Evolutionary conservation across 2,329 filamentous ascomycete genomes (phyloP).

Genomic region (Aspergillus ustus): DNA sequence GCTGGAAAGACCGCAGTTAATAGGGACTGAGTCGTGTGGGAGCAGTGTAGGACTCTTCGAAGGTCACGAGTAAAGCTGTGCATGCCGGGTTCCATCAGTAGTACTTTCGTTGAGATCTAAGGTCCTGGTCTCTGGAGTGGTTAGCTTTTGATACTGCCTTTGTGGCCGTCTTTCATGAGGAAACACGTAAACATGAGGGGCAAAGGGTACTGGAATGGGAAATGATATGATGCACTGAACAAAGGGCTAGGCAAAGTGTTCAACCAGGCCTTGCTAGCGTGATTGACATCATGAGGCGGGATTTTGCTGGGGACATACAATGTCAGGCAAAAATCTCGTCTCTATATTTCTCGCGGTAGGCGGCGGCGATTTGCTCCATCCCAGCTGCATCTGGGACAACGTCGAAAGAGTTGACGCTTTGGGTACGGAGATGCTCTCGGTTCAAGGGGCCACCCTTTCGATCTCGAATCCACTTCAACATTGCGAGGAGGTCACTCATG

Average conservation of each 20-base stretch:
- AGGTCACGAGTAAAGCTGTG: conserved; percentile 3
- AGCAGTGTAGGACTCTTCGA: background rate
- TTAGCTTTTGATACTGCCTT: background rate
- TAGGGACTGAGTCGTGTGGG: background rate
- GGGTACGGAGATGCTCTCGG: conserved; percentile 30
- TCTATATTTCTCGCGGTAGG: conserved; percentile 32
- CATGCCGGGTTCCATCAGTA: background rate
- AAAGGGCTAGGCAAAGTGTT: background rate
- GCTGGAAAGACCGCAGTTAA: background rate
- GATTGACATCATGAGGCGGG: background rate
- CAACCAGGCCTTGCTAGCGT: background rate
- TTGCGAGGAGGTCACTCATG: conserved; percentile 34
- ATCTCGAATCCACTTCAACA: conserved; percentile 33
- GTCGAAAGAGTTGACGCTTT: conserved; percentile 36
- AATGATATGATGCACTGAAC: background rate
- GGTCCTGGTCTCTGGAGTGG: background rate
- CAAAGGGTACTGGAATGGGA: background rate
- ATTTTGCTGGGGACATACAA: conserved; percentile 3
- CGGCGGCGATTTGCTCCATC: conserved; percentile 34
- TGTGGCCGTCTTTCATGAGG: too few species aligned
- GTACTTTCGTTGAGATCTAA: background rate
- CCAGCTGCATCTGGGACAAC: conserved; percentile 32
- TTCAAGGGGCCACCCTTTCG: conserved; percentile 30
- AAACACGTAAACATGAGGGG: too few species aligned
- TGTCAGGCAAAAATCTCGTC: conserved; percentile 30